phyloP scores from a whole-genome alignment of 306 rosid species.

The Astragalus membranaceus region DNA sequence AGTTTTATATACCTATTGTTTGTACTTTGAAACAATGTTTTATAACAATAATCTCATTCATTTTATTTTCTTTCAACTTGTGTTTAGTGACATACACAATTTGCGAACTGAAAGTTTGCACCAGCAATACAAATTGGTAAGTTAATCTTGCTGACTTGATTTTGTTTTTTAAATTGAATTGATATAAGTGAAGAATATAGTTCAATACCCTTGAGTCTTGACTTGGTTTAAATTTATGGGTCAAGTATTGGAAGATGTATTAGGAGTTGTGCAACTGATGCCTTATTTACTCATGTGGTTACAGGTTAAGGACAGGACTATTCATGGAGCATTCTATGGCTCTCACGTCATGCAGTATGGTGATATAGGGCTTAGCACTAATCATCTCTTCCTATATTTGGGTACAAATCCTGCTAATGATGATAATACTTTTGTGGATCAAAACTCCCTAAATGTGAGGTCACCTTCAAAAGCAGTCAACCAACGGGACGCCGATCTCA shows the following conservation, averaged over 20 bases:
- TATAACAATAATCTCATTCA: too few species aligned
- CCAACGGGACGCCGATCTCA: conserved; percentile 94
- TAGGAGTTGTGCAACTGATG: background rate
- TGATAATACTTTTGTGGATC: conserved; percentile 56
- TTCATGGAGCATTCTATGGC: conserved; percentile 42
- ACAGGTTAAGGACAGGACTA: conserved; percentile 81
- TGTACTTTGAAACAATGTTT: too few species aligned
- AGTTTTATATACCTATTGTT: too few species aligned
- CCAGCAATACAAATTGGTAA: conserved; percentile 84
- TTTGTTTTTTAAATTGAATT: background rate
- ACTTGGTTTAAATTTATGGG: background rate
- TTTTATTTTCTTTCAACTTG: conserved; percentile 14
- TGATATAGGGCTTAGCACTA: conserved; percentile 41
- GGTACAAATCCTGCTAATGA: conserved; percentile 97
- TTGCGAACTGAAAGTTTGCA: conserved; percentile 68
- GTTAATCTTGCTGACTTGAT: conserved; percentile 19
- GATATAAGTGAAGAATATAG: background rate
- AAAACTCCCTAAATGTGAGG: conserved; percentile 59
- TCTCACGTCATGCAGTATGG: conserved; percentile 99
- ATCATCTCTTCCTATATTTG: conserved; percentile 45
- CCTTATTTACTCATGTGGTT: background rate
- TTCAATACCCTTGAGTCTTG: conserved; percentile 17
- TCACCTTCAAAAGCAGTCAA: conserved; percentile 52
- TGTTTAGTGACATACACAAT: conserved; percentile 78
- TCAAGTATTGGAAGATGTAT: background rate